Evolutionary conservation across 2,329 filamentous ascomycete species (phyloP).

Genomic region (Aureobasidium namibiae): DNA sequence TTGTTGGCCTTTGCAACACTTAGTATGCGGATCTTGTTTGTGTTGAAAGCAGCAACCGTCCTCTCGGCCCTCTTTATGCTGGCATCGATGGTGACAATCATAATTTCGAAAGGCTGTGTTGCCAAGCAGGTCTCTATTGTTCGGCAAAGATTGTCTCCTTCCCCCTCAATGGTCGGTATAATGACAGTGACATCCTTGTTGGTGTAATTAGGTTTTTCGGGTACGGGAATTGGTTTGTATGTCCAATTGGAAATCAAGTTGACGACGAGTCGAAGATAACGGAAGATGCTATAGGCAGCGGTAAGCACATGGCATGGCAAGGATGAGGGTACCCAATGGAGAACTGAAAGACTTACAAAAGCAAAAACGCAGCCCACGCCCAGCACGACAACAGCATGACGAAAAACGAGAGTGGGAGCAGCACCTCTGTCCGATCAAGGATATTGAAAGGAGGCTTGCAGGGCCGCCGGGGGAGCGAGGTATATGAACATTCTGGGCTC

Average conservation of each 20-base stretch:
- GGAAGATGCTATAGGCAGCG: slow-evolving; percentile 58
- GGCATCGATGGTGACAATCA: slow-evolving; percentile 79
- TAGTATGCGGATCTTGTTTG: slow-evolving; percentile 62
- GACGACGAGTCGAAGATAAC: slow-evolving; percentile 77
- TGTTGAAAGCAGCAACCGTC: slow-evolving; percentile 50
- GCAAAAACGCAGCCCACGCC: slow-evolving; percentile 15
- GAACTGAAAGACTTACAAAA: slow-evolving; percentile 15
- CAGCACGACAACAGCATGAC: slow-evolving; percentile 17
- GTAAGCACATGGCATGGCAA: slow-evolving; percentile 6
- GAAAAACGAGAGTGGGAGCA: slow-evolving; percentile 15
- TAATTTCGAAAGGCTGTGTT: slow-evolving; percentile 61
- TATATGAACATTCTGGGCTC: slow-evolving; percentile 11
- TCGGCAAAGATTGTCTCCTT: slow-evolving; percentile 71
- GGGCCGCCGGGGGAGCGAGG: not conserved
- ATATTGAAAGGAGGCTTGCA: slow-evolving; percentile 5
- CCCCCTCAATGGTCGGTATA: slow-evolving; percentile 84
- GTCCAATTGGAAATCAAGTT: slow-evolving; percentile 80
- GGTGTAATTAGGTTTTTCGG: slow-evolving; percentile 70
- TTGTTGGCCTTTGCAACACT: slow-evolving; percentile 86
- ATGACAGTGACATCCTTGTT: slow-evolving; percentile 86
- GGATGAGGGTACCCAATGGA: too few species aligned
- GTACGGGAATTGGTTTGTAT: slow-evolving; percentile 77
- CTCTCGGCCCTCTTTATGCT: slow-evolving; percentile 52
- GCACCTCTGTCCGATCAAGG: not conserved
- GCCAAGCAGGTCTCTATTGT: slow-evolving; percentile 71